Base-by-base conservation (phyloP, 2,329 filamentous ascomycete species). In the Fusarium denticulatum region DNA sequence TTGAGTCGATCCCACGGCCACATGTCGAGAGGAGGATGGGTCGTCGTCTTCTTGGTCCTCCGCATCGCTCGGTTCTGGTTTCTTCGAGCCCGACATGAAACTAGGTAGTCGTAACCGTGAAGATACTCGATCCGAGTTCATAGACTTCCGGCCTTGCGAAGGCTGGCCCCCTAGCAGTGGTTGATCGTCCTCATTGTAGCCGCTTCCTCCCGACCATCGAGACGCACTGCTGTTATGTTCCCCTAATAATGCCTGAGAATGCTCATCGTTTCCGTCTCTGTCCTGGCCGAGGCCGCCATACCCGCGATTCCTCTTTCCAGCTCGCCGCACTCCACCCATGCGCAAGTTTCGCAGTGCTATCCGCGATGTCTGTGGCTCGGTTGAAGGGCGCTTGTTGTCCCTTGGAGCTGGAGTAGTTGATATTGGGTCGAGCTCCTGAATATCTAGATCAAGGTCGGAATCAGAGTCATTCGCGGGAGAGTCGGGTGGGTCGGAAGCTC, bases 1-100 rank as follows among this genome's bases (percentile, higher is more conserved):
- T 79, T 97, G 95, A 36, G 85, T 80, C 53, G 92, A 91, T 65
- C 94, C 96, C 59, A 97, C 93, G 6, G 90, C 86, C 36, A 98
- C 89, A 57, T 89, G 89, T 62, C 96, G 90, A 34, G 94, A 93
- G 3, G 94, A 88, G 12, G 91, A 91, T 9, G 92, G 89, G 77
- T 92, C 90, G 69, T 90, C 86, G 11, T 90, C 87, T 60, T 85
- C 84, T 52, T 88, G 84, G 52, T 86, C 85, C 32, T 87, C 87
- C 15, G 81, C 79, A 22, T 86, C 85, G n/a, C 83, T 82, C 40
- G 76, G 77, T 43, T 81, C 81, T 43, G 69, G 65, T 40, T 77
- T 78, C 67, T 78, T 81, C 7, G 79, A 79, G 47, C 79, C 80
- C 1, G 88, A 89, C 78, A 93, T 88, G 82, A 96, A 91, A 80